Base-by-base conservation (phyloP, 768 basidiomycete species). In the Boletus subcaerulescens region DNA sequence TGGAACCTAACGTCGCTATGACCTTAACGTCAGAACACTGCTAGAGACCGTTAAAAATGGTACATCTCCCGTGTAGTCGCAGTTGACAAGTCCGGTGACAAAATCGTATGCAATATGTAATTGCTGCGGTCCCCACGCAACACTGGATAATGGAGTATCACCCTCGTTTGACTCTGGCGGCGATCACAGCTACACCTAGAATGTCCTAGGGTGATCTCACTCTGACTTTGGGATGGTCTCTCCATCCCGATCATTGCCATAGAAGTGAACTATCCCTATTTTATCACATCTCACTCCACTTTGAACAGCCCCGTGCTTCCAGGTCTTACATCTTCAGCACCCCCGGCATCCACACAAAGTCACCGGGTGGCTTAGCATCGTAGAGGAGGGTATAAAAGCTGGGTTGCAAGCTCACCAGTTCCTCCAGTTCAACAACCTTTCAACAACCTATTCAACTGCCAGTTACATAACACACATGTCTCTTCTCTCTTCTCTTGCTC, bases 401-500 rank as follows among this genome's bases (percentile, higher is more conserved):
- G 14, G 36, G 24, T 35, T 44, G 5, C 45, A 40, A 18, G 35
- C 7, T 29, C 22, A n/a, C 24, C 14, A 5, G 10, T 6, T 32
- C 22, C 26, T 31, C n/a, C 50, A 65, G 38, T 31, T 45, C 55
- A 48, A 50, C 29, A 33, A 13, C 32, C 8, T 11, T 31, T 45
- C 55, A 48, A 50, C 29, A 33, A 13, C 32, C 8, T 11, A 31
- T 20, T 31, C 48, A 40, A 46, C 43, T 36, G 3, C 22, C 20
- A 51, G 40, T 29, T 6, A 24, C 24, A 24, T 17, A 38, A 58
- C 29, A 45, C 13, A 33, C 52, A 72, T 72, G 69, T 32, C 44
- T 53, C 47, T 54, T 22, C 14, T 63, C 57, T 61, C 61, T 38
- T 41, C 51, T 40, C 48, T 69, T 24, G 53, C 59, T 48, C 48